These are phyloP conservation scores for Penstemon barbatus DNA, from an alignment of 257 asterid genomes.

Conservation along the genomic window DNA sequence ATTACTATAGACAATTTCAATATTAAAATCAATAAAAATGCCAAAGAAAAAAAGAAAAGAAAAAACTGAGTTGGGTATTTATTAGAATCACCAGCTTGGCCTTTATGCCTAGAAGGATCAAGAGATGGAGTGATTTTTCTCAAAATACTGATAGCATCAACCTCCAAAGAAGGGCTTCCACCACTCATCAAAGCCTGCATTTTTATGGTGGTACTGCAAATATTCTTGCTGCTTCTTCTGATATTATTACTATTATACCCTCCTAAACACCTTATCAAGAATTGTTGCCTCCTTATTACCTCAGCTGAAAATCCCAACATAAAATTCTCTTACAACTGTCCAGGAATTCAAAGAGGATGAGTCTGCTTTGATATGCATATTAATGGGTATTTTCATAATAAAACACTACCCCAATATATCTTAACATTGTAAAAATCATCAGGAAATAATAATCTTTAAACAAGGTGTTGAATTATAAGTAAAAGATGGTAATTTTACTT, in stretches of 20 bases:
- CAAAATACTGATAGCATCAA: constrained; percentile 65
- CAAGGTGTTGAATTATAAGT: no score
- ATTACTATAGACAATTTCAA: constrained; percentile 18
- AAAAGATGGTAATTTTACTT: no score
- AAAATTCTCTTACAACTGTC: not conserved
- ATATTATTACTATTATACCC: constrained; percentile 17
- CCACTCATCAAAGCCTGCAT: constrained; percentile 62
- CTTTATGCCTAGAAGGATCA: constrained; percentile 73
- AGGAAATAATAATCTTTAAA: no score
- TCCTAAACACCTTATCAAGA: constrained; percentile 77
- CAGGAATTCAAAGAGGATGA: no score
- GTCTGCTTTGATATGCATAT: no score
- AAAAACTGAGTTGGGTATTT: not conserved
- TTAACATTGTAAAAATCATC: no score
- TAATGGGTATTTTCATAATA: no score
- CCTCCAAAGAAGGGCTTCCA: constrained; percentile 53
- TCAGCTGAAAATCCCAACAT: constrained; percentile 61
- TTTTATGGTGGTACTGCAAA: constrained; percentile 35
- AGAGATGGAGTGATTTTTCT: constrained; percentile 83
- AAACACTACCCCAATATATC: no score
- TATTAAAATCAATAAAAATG: not conserved
- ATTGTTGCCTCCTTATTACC: constrained; percentile 64
- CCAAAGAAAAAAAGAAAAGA: not conserved
- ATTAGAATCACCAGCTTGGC: constrained; percentile 83
- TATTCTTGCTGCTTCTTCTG: constrained; percentile 25